Percentiles rank a stretch among this genome's conserved stretches.
Evolutionary conservation across 1,284 basidiomycete species (phyloP).

Genomic region (Cronartium quercuum): DNA sequence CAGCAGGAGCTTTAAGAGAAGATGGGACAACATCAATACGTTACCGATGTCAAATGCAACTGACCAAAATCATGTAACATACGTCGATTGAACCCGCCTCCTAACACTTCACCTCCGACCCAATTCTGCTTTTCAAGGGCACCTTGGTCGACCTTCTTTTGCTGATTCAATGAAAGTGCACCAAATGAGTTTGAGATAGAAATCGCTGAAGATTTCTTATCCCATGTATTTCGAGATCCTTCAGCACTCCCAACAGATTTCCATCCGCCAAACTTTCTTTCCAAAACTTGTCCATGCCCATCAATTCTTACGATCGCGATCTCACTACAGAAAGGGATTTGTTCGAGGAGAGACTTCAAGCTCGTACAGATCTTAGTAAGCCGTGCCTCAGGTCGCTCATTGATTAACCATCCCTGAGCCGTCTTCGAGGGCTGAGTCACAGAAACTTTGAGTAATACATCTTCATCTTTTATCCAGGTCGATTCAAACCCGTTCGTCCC

Average conservation of each 20-base stretch:
- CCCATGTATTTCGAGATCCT: neutral
- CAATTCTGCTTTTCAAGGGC: neutral
- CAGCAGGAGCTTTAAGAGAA: constrained; percentile 12
- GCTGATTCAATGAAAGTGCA: neutral
- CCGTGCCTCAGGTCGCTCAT: neutral
- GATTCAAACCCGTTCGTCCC: neutral
- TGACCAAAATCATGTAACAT: neutral
- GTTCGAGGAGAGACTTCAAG: neutral
- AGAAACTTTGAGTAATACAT: constrained; percentile 11
- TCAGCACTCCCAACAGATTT: neutral
- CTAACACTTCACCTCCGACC: constrained; percentile 1
- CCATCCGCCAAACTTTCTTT: neutral
- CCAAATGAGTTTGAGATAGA: constrained; percentile 1
- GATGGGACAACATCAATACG: neutral
- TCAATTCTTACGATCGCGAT: constrained; percentile 8
- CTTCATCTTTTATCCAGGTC: constrained; percentile 9
- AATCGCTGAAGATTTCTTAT: neutral
- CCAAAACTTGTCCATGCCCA: neutral
- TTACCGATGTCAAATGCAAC: neutral
- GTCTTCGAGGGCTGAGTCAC: constrained; percentile 2
- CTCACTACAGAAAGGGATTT: neutral
- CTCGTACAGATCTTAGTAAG: neutral
- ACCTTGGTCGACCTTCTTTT: neutral
- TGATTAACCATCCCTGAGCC: neutral
- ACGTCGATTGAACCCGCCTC: constrained; percentile 34